Evolutionary conservation across 1,139 yeast genomes (phyloP), one percentile per base, ranked within the genome.

Genomic region (Taphrina flavorubra): DNA sequence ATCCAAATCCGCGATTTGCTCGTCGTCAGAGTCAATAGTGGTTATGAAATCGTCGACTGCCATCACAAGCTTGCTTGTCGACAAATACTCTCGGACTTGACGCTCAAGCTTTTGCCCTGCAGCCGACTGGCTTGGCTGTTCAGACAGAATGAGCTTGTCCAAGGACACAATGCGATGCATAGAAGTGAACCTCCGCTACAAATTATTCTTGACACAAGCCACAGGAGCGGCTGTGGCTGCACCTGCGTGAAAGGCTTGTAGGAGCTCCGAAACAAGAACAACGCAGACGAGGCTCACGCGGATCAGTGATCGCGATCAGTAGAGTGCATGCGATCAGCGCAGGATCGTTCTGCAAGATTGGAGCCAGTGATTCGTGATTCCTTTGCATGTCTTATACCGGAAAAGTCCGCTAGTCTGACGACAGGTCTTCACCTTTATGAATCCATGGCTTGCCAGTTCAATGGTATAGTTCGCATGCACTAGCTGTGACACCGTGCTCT

Each of bases 21-120:
- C 68, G 25, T 57, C 68, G 36, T 65, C 68, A 10, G 68, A 65
- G 11, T 65, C 68, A 11, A 65, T 65, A 10, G 68, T 65, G 58
- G 63, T 59, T 40, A 65, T 57, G 25, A 65, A 49, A 18, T 65
- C 68, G 53, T 25, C 36, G 11, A 20, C 11, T 2, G 36, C 53
- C 53, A 44, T 44, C 18, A 16, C 18, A n/a, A n/a, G 11, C 42
- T 39, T 39, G 6, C 14, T 39, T 39, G 42, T 14, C 42, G 14
- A 14, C 42, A 14, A 6, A 11, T 39, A 6, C 1, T 2, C 6
- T 39, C 42, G 6, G 42, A 11, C 11, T 11, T 39, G 14, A 11
- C 42, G 42, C 6, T 6, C 14, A 11, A 2, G 6, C 2, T 2
- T 10, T 14, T 39, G 42, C 42, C 14, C 14, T 39, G 14, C 42